Conservation (phyloP, 805 yeast species). For the Allodekkera sacchari region DNA sequence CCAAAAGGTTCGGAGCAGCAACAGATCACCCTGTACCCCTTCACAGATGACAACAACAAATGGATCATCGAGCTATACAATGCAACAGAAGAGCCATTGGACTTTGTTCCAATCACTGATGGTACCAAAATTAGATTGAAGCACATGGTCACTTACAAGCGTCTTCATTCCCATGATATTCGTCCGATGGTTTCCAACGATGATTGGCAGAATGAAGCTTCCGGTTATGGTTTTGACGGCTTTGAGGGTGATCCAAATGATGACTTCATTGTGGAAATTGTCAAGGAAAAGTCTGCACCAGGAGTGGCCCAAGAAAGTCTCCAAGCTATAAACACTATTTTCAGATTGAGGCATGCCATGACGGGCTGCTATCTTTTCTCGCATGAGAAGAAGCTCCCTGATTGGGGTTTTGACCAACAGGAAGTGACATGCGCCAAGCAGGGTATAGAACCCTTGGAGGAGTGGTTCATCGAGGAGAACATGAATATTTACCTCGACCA, state of each 20-base stretch:
- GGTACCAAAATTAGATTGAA: conserved; percentile 64
- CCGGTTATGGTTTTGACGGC: conserved; percentile 69
- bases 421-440: conserved; percentile 76
- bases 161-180: conserved; percentile 79
- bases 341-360: conserved; percentile 73
- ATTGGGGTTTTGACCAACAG: conserved; percentile 79
- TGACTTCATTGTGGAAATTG: conserved; percentile 72
- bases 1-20: conserved; percentile 81
- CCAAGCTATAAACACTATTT: conserved; percentile 59
- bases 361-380: conserved; percentile 71
- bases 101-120: conserved; percentile 55
- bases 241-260: conserved; percentile 80
- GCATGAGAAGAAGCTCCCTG: conserved; percentile 67
- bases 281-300: conserved; percentile 38
- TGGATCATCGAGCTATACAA: conserved; percentile 68
- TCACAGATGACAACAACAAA: conserved; percentile 63
- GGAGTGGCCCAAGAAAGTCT: conserved; percentile 48
- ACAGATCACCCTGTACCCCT: conserved; percentile 75
- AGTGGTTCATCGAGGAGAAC: conserved; percentile 73
- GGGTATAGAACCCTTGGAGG: conserved; percentile 50
- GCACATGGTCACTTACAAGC: conserved; percentile 49
- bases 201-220: conserved; percentile 82
- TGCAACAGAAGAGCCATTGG: conserved; percentile 43
- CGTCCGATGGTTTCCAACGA: conserved; percentile 67
- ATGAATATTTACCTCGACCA: conserved; percentile 36